Evolutionary conservation across 805 yeast genomes (phyloP).

Genomic region (Candida stauntonica): DNA sequence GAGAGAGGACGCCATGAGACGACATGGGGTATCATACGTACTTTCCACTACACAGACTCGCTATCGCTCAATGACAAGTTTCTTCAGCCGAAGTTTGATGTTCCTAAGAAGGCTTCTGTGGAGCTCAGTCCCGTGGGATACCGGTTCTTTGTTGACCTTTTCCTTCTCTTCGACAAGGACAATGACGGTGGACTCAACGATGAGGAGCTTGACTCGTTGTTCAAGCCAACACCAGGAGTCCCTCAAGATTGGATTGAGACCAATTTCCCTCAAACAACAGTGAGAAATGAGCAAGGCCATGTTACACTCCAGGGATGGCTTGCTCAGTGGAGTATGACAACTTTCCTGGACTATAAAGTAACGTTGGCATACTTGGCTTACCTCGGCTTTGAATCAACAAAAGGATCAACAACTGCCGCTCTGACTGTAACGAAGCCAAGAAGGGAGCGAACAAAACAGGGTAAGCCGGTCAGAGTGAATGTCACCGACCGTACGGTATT

Average conservation of each 20-base stretch:
- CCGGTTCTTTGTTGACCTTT: slow-evolving; percentile 84
- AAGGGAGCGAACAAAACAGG: slow-evolving; percentile 58
- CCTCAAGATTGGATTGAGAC: slow-evolving; percentile 85
- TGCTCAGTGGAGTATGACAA: slow-evolving; percentile 98
- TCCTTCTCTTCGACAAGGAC: slow-evolving; percentile 84
- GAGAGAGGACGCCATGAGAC: slow-evolving; percentile 95
- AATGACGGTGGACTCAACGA: slow-evolving; percentile 94
- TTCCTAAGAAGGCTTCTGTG: slow-evolving; percentile 70
- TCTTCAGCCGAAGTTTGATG: slow-evolving; percentile 74
- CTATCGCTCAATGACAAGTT: slow-evolving; percentile 76
- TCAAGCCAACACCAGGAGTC: slow-evolving; percentile 88
- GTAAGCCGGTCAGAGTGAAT: slow-evolving; percentile 61
- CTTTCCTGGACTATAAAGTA: slow-evolving; percentile 75
- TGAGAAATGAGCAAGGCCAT: slow-evolving; percentile 82
- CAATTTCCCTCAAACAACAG: slow-evolving; percentile 83
- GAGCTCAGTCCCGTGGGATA: slow-evolving; percentile 93
- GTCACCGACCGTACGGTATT: slow-evolving; percentile 86
- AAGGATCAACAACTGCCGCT: slow-evolving; percentile 40
- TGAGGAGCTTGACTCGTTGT: slow-evolving; percentile 60
- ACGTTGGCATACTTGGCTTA: slow-evolving; percentile 87
- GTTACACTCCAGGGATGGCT: slow-evolving; percentile 97
- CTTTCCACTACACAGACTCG: slow-evolving; percentile 90
- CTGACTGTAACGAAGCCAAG: slow-evolving; percentile 81
- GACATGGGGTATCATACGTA: slow-evolving; percentile 88
- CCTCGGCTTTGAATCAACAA: slow-evolving; percentile 67